Evolutionary conservation across 805 yeast genomes (phyloP), one percentile per base, ranked within the genome.

Genomic region (Tetrapisispora iriomotensis): DNA sequence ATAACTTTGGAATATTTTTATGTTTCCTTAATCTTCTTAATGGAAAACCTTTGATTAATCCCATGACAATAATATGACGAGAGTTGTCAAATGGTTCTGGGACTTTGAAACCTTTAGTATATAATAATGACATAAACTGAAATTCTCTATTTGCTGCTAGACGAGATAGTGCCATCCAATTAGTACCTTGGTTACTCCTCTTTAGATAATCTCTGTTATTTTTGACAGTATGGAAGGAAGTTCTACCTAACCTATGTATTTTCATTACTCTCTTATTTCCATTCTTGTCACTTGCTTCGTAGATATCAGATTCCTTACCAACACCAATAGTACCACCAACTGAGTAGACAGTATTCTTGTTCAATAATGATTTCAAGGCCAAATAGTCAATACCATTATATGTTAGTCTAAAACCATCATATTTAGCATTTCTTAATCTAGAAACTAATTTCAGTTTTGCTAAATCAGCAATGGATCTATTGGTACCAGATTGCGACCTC

Each of bases 291-390:
- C 80, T 77, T 1, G 83, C 88, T 10, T 88, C 72, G 60, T 82
- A 86, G 53, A 92, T 88, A 65, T 92, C 98, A 3, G 96, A 87
- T 62, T 92, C 98, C 57, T 92, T 92, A 52, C 98, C 98, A 37
- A 92, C 95, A 43, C 97, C 98, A 49, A 90, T 87, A 8, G 82
- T 83, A 34, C 79, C 71, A 14, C 95, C 96, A 13, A 90, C 74
- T 1, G 90, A 80, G 51, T 79, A 79, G 8, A 92, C 56, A 0
- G 85, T 71, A 30, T 79, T 76, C 48, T 86, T 70, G 53, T 79
- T 82, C 46, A 82, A 67, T 77, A 92, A 75, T 8, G 94, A 72
- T 60, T 81, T 86, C 47, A 92, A 68, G 0, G 97, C 97, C 47
- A 92, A 69, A 57, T 84, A 92, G 62, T 92, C 99, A 61, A 79